A percentile compares a stretch with the other conserved stretches of the same genome.
Evolutionary conservation across 768 basidiomycete genomes (phyloP).

Genomic region (Rhodosporidiobolus odoratus): DNA sequence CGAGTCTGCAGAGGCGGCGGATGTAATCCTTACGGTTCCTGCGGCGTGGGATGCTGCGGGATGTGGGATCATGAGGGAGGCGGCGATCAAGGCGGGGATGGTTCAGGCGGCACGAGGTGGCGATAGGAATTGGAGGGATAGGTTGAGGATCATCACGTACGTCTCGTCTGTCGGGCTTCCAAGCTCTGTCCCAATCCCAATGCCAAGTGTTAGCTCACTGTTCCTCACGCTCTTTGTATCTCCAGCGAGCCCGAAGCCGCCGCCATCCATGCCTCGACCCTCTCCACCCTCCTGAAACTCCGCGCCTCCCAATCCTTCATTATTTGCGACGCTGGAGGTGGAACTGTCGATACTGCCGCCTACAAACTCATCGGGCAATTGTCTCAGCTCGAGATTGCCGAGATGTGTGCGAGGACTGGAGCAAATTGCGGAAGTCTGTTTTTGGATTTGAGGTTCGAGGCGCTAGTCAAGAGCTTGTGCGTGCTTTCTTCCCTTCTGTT

Average conservation of each 20-base stretch:
- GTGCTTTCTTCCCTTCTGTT: background rate
- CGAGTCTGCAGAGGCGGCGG: constrained; percentile 60
- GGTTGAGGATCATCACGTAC: constrained; percentile 73
- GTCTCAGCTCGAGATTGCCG: constrained; percentile 78
- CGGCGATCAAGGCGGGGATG: constrained; percentile 72
- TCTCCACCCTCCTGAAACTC: constrained; percentile 72
- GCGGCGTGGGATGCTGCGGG: constrained; percentile 86
- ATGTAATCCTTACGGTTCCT: constrained; percentile 79
- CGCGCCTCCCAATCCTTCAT: constrained; percentile 78
- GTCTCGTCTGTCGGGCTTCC: no score
- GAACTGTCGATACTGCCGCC: constrained; percentile 59
- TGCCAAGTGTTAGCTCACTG: no score
- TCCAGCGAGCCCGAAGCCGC: constrained; percentile 69
- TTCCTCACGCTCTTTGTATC: background rate
- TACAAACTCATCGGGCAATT: constrained; percentile 71
- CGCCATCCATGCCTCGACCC: constrained; percentile 79
- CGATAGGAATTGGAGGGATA: constrained; percentile 70
- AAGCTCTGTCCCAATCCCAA: background rate
- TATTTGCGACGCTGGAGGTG: constrained; percentile 86
- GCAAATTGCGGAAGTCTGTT: constrained; percentile 83
- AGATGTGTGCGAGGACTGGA: constrained; percentile 80
- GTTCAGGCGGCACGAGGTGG: constrained; percentile 66
- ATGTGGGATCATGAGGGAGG: constrained; percentile 77
- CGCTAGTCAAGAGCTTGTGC: constrained; percentile 60
- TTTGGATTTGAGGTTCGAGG: constrained; percentile 77